Percentiles rank a stretch among this genome's conserved stretches.
phyloP scores from a whole-genome alignment of 2,329 filamentous ascomycete species.

The Tolypocladium sp. region DNA sequence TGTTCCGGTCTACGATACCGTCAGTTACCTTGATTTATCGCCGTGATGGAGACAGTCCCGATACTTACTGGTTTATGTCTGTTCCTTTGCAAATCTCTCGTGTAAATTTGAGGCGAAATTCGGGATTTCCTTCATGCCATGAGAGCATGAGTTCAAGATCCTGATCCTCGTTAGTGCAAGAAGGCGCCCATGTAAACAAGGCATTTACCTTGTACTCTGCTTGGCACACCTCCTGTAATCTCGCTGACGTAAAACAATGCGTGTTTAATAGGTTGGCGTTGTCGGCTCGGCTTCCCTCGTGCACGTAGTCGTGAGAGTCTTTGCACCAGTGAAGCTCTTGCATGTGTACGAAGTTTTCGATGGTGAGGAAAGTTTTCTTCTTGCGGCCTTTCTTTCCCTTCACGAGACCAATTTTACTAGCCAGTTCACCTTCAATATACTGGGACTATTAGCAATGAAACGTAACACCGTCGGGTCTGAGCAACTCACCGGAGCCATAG shows the following conservation, averaged over 20 bases:
- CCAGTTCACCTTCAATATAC: background rate
- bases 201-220: conserved; percentile 1
- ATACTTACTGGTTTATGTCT: background rate
- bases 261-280: conserved; percentile 2
- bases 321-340: background rate
- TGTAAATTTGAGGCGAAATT: background rate
- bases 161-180: background rate
- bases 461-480: background rate
- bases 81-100: background rate
- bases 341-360: conserved; percentile 2
- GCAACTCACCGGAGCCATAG: background rate
- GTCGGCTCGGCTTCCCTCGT: conserved; percentile 1
- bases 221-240: conserved; percentile 2
- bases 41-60: background rate
- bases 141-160: background rate
- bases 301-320: conserved; percentile 2
- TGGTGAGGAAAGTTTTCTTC: conserved; percentile 1
- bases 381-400: background rate
- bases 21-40: background rate
- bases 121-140: background rate
- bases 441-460: background rate
- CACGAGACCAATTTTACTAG: background rate
- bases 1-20: background rate
- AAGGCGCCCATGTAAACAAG: background rate
- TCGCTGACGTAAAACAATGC: conserved; percentile 2